Conservation (phyloP, 352 stramenopile genomes). For the Phytophthora fragariae region DNA sequence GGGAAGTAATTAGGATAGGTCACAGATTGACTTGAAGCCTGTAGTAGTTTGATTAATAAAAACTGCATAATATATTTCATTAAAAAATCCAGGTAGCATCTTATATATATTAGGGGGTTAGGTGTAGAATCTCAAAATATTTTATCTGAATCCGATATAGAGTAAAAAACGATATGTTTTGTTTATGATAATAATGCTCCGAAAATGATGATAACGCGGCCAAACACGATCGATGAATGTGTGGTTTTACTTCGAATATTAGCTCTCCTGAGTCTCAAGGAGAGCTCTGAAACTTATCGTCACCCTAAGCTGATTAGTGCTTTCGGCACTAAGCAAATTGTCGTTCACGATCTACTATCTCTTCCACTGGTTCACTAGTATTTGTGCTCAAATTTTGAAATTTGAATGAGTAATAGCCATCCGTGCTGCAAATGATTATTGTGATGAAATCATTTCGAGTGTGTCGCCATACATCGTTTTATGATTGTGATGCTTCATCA, state of each 20-base stretch:
- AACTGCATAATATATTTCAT: not conserved
- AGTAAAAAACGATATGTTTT: not conserved
- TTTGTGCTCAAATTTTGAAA: no score
- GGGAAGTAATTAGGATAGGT: not conserved
- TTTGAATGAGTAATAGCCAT: conserved; percentile 1
- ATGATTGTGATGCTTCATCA: not conserved
- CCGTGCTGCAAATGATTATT: conserved; percentile 1
- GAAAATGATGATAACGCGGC: not conserved
- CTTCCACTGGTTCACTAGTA: no score
- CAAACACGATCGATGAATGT: not conserved
- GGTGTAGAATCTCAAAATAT: not conserved
- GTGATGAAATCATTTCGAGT: not conserved
- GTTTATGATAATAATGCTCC: not conserved
- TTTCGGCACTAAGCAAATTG: no score
- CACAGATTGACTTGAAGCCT: not conserved
- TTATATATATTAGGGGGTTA: no score
- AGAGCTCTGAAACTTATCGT: no score
- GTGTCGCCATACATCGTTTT: not conserved
- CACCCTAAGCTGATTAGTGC: no score
- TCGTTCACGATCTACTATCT: no score
- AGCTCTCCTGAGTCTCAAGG: no score
- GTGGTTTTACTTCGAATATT: not conserved
- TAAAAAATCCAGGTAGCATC: not conserved
- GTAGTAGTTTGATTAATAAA: not conserved
- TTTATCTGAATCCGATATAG: not conserved